These are phyloP conservation scores for Trypanosoma lewisi DNA, from an alignment of 208 protist species.

Conservation along the genomic window DNA sequence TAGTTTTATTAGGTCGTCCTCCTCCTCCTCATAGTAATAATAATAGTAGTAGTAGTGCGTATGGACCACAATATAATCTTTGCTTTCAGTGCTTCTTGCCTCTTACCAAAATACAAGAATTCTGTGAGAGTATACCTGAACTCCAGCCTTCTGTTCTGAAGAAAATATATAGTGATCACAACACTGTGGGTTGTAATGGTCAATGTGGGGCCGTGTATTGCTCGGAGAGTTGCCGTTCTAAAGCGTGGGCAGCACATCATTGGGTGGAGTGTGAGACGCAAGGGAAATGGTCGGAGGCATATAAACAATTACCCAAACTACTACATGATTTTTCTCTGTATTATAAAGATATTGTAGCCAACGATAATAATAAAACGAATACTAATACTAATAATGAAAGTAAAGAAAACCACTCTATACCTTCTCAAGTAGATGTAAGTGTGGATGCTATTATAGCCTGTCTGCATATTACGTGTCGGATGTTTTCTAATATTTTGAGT, in stretches of 20 bases:
- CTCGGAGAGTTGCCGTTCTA: conserved; percentile 58
- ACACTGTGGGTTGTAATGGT: conserved; percentile 49
- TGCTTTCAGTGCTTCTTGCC: conserved; percentile 60
- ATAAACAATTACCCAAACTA: conserved; percentile 3
- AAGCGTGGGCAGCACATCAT: conserved; percentile 72
- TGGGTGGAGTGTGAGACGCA: conserved; percentile 65
- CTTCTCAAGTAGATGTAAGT: conserved; percentile 20
- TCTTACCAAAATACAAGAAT: conserved; percentile 35
- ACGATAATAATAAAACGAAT: background rate
- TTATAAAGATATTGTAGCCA: background rate
- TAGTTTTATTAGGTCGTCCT: conserved; percentile 6
- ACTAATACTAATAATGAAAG: background rate
- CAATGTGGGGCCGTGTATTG: conserved; percentile 67
- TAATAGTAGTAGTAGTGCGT: too few species aligned
- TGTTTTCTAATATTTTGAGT: conserved; percentile 64
- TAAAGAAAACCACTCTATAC: background rate
- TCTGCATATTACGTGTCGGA: conserved; percentile 57
- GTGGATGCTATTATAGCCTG: conserved; percentile 39
- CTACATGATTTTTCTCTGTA: conserved; percentile 12
- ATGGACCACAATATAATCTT: conserved; percentile 13
- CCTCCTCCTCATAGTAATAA: background rate
- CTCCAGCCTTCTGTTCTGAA: conserved; percentile 36
- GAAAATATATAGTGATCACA: conserved; percentile 31
- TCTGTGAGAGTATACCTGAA: conserved; percentile 32
- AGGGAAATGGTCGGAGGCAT: conserved; percentile 63